phyloP scores from a whole-genome alignment of 1,139 yeast genomes.

The Tardiomyces digboiensis region DNA sequence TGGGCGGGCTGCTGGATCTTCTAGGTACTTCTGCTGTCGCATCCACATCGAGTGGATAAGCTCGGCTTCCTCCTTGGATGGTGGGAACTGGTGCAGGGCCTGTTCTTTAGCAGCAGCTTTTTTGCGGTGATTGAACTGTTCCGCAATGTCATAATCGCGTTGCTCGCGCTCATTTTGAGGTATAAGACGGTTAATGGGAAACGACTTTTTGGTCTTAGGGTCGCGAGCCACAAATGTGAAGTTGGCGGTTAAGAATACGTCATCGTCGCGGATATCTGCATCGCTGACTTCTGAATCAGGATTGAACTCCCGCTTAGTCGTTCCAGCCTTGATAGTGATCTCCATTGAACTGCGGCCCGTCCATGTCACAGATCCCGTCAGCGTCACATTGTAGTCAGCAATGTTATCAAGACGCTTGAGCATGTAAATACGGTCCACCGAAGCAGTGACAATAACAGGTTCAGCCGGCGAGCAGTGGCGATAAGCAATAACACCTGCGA shows the following conservation, averaged over 20 bases:
- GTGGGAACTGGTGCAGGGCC: conserved; percentile 50
- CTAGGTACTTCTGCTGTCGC: conserved; percentile 14
- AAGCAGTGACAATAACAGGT: conserved; percentile 87
- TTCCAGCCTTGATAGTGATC: conserved; percentile 80
- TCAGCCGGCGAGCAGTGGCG: conserved; percentile 79
- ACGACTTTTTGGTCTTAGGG: conserved; percentile 79
- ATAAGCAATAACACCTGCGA: conserved; percentile 83
- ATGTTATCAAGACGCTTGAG: conserved; percentile 78
- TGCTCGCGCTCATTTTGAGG: conserved; percentile 71
- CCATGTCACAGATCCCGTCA: conserved; percentile 89
- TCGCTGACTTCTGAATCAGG: conserved; percentile 23
- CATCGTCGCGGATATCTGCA: conserved; percentile 35
- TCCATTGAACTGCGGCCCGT: conserved; percentile 96
- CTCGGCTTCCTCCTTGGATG: conserved; percentile 60
- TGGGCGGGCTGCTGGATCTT: conserved; percentile 26
- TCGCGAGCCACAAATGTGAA: conserved; percentile 95
- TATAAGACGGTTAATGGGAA: conserved; percentile 70
- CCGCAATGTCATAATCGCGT: conserved; percentile 81
- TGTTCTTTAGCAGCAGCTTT: conserved; percentile 63
- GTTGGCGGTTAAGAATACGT: conserved; percentile 70
- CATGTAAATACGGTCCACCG: conserved; percentile 87
- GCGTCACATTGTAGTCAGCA: conserved; percentile 59
- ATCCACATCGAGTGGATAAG: conserved; percentile 72
- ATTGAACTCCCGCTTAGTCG: conserved; percentile 45
- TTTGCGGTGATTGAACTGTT: conserved; percentile 79